A percentile compares a stretch with the other conserved stretches of the same genome.
These are phyloP conservation scores for Starmerella tilneyi DNA, from an alignment of 805 yeast genomes.

Conservation along the genomic window DNA sequence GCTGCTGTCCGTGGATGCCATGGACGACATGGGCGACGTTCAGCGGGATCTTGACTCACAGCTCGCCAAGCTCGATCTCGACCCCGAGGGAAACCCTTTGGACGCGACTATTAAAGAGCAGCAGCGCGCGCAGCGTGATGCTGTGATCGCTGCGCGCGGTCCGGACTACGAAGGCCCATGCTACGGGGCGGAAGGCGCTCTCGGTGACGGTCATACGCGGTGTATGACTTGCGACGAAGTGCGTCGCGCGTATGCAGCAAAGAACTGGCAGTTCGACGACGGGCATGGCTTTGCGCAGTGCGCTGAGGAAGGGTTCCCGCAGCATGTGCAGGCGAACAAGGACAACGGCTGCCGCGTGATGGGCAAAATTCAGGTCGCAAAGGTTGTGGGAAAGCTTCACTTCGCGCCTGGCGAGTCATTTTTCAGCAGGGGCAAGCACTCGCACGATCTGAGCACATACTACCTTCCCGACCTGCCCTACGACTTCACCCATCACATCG, in stretches of 20 bases:
- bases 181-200: constrained; percentile 49
- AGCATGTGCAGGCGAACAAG: constrained; percentile 46
- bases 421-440: constrained; percentile 46
- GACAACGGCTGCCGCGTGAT: constrained; percentile 80
- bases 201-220: constrained; percentile 30
- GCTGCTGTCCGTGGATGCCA: constrained; percentile 61
- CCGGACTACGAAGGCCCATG: constrained; percentile 73
- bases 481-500: constrained; percentile 65
- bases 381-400: constrained; percentile 84
- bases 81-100: constrained; percentile 42
- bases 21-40: constrained; percentile 80
- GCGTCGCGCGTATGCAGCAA: constrained; percentile 61
- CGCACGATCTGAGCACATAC: constrained; percentile 76
- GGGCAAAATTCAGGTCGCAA: constrained; percentile 69
- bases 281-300: constrained; percentile 84
- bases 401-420: constrained; percentile 89
- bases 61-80: constrained; percentile 58
- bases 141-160: constrained; percentile 25
- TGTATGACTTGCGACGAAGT: constrained; percentile 83
- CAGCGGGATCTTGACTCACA: constrained; percentile 67
- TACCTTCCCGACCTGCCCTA: constrained; percentile 45
- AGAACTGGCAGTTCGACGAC: constrained; percentile 82
- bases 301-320: constrained; percentile 76
- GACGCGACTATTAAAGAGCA: constrained; percentile 36
- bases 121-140: constrained; percentile 31